These are phyloP conservation scores for Kalaharituber pfeilii DNA, from an alignment of 2,329 filamentous ascomycete species.

Conservation along the genomic window DNA sequence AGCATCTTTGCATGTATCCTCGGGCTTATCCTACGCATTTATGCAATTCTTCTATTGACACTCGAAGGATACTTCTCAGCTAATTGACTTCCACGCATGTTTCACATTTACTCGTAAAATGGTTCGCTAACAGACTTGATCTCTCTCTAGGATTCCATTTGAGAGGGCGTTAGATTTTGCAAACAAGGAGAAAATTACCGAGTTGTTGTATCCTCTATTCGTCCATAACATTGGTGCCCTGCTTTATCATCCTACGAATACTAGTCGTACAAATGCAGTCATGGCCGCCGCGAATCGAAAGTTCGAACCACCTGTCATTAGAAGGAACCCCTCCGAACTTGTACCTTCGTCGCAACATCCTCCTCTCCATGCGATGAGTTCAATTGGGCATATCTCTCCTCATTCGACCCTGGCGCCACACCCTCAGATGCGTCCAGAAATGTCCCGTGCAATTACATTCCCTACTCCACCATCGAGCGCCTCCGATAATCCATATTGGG, in stretches of 20 bases:
- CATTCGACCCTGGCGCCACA: slow-evolving; percentile 34
- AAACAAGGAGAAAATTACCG: slow-evolving; percentile 98
- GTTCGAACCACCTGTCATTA: slow-evolving; percentile 21
- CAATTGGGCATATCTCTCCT: slow-evolving; percentile 40
- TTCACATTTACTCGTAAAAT: slow-evolving; percentile 1
- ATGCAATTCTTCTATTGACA: too few species aligned
- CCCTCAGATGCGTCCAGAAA: slow-evolving; percentile 43
- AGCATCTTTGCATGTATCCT: too few species aligned
- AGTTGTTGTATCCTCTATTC: slow-evolving; percentile 84
- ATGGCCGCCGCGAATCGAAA: slow-evolving; percentile 63
- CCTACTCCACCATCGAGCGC: slow-evolving; percentile 85
- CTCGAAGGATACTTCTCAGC: too few species aligned
- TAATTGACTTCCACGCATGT: too few species aligned
- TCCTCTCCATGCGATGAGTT: slow-evolving; percentile 44
- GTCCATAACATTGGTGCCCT: slow-evolving; percentile 92
- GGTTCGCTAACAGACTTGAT: too few species aligned
- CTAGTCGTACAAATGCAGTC: slow-evolving; percentile 62
- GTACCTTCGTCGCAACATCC: slow-evolving; percentile 52
- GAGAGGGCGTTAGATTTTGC: slow-evolving; percentile 95
- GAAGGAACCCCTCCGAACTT: slow-evolving; percentile 44
- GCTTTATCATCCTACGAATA: slow-evolving; percentile 84
- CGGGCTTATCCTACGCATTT: too few species aligned
- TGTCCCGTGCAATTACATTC: slow-evolving; percentile 82
- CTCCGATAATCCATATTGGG: slow-evolving; percentile 72
- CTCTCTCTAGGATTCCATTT: slow-evolving; percentile 92